These are phyloP conservation scores for Solanum arcanum DNA, from an alignment of 257 asterid species.

Conservation along the genomic window DNA sequence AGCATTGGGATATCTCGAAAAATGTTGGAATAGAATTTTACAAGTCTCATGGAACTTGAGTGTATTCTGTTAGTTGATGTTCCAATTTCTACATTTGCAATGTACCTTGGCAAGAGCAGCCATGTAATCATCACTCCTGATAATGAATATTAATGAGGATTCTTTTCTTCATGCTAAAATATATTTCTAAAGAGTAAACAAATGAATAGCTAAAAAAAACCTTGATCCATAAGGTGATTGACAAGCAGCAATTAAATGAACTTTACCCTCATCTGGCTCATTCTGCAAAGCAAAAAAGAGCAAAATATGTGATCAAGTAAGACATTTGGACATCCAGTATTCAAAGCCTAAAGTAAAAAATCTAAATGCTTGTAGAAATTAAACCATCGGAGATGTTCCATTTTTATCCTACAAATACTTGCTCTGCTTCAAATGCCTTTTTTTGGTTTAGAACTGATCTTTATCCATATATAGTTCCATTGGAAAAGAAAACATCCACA, in stretches of 20 bases:
- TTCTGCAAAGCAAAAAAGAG: slow-evolving; percentile 31
- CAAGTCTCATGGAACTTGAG: neutral
- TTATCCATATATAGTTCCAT: neutral
- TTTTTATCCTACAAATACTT: neutral
- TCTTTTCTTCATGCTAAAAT: neutral
- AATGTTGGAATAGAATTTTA: neutral
- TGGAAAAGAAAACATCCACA: neutral
- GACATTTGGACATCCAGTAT: neutral
- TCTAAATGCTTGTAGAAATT: neutral
- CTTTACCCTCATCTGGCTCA: slow-evolving; percentile 50
- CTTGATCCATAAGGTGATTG: slow-evolving; percentile 74
- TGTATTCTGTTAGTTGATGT: neutral
- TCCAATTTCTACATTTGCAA: slow-evolving; percentile 67
- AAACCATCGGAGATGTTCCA: neutral
- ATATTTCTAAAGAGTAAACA: neutral
- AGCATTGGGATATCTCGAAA: neutral
- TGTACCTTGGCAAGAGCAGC: slow-evolving; percentile 86
- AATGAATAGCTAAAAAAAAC: slow-evolving; percentile 4
- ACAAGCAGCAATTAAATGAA: slow-evolving; percentile 53
- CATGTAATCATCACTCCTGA: slow-evolving; percentile 85
- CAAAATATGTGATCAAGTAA: neutral
- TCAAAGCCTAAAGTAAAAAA: neutral
- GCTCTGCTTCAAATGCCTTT: neutral
- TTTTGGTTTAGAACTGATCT: neutral
- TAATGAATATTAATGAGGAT: neutral